Percentiles rank a stretch among this genome's conserved stretches.
Conservation (phyloP, 495 filamentous ascomycete genomes). For the Daldinia vernicosa region DNA sequence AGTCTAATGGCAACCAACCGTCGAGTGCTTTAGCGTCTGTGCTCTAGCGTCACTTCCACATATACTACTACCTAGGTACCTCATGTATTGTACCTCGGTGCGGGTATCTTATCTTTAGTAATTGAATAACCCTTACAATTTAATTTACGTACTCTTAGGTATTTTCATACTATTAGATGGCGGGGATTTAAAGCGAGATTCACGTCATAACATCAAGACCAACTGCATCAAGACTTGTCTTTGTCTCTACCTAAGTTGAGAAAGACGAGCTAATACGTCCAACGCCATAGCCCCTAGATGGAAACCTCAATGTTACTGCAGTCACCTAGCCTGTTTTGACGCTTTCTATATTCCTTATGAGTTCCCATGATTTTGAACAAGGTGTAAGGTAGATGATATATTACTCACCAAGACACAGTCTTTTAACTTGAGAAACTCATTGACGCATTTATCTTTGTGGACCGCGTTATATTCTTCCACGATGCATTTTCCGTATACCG, state of each 20-base stretch:
- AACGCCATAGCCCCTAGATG: neutral
- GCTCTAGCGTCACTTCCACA: neutral
- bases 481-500: slow-evolving; percentile 91
- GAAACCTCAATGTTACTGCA: neutral
- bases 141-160: neutral
- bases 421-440: slow-evolving; percentile 86
- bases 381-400: neutral
- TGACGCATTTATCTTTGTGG: slow-evolving; percentile 87
- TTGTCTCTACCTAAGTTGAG: too few species aligned
- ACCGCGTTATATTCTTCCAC: slow-evolving; percentile 89
- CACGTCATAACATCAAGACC: neutral
- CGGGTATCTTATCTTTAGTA: neutral
- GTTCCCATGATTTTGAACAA: neutral
- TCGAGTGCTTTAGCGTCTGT: too few species aligned
- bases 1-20: too few species aligned
- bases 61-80: too few species aligned
- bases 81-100: neutral
- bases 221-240: too few species aligned
- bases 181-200: neutral
- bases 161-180: neutral
- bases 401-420: slow-evolving; percentile 83
- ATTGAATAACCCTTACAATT: neutral
- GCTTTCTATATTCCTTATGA: slow-evolving; percentile 32
- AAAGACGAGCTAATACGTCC: neutral
- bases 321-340: slow-evolving; percentile 31